Percentiles rank a stretch among this genome's conserved stretches.
These are phyloP conservation scores for Pythium grandisporangium DNA, from an alignment of 352 stramenopile genomes.

Conservation along the genomic window DNA sequence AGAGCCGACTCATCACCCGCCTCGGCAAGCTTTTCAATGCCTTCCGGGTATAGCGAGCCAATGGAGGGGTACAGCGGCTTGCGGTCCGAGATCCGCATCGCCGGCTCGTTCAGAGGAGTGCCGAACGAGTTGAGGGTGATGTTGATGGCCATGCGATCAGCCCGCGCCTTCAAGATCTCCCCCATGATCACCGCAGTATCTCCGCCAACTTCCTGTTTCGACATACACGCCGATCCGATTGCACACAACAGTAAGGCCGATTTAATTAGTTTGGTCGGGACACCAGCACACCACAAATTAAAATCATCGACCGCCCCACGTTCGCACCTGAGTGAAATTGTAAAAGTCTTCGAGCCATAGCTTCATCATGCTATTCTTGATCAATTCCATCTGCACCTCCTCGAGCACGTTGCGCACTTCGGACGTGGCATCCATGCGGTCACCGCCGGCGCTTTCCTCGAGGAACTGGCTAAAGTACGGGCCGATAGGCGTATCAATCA, in stretches of 20 bases:
- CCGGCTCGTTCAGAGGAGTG: slow-evolving; percentile 88
- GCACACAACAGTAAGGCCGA: no score
- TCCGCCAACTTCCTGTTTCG: slow-evolving; percentile 83
- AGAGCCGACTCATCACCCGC: slow-evolving; percentile 87
- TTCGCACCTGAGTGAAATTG: slow-evolving; percentile 88
- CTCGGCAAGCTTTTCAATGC: slow-evolving; percentile 91
- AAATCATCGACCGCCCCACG: no score
- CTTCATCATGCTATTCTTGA: slow-evolving; percentile 99
- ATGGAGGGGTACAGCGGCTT: slow-evolving; percentile 97
- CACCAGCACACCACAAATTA: no score
- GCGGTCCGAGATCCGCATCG: slow-evolving; percentile 95
- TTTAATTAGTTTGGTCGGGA: no score
- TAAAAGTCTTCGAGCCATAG: slow-evolving; percentile 94
- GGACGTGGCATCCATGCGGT: slow-evolving; percentile 78
- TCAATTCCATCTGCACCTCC: slow-evolving; percentile 99
- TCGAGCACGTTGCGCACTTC: slow-evolving; percentile 96
- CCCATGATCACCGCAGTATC: slow-evolving; percentile 98
- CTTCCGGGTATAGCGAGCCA: slow-evolving; percentile 96
- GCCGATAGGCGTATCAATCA: slow-evolving; percentile 98
- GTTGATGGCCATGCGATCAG: slow-evolving; percentile 98
- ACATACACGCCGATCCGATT: background rate
- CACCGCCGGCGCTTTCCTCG: slow-evolving; percentile 85
- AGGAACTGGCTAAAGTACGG: slow-evolving; percentile 98
- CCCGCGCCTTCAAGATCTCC: slow-evolving; percentile 91
- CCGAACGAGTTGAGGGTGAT: slow-evolving; percentile 99